Evolutionary conservation across 108 stramenopile genomes (phyloP).

Genomic region (Heterococcus sp.): DNA sequence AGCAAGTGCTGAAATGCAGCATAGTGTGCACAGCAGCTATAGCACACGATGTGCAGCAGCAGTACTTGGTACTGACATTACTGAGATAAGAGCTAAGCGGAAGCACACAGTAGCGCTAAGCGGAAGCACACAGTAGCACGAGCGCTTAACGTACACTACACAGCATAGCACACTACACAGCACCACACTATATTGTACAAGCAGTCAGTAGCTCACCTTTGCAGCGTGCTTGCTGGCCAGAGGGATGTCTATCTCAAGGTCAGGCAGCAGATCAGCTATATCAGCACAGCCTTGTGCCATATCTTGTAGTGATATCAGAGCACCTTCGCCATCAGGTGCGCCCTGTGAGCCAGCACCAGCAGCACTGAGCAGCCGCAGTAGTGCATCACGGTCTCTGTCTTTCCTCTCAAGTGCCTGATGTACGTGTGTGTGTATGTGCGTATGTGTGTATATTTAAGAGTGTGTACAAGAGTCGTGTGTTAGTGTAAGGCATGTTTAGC

Average conservation of each 20-base stretch:
- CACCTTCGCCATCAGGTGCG: not conserved
- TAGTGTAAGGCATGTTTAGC: no score
- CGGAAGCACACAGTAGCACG: not conserved
- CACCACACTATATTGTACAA: not conserved
- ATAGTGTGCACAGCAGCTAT: not conserved
- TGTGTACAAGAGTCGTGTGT: no score
- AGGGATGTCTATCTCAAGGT: not conserved
- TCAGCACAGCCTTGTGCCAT: not conserved
- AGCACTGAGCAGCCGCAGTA: not conserved
- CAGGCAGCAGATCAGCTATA: not conserved
- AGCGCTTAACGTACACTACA: not conserved
- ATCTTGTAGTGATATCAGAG: not conserved
- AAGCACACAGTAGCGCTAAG: not conserved
- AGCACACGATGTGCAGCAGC: not conserved
- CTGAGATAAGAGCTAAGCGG: no score
- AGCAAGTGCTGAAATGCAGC: not conserved
- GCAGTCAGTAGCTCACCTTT: not conserved
- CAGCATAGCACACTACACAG: not conserved
- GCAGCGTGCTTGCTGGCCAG: not conserved
- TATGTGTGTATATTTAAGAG: no score
- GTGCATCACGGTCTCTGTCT: not conserved
- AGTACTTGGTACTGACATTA: not conserved
- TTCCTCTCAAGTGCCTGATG: not conserved
- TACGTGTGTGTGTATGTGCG: conserved; percentile 30
- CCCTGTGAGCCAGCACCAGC: not conserved